Evolutionary conservation across 345 rosid species (phyloP).

Genomic region (Populus nigra): DNA sequence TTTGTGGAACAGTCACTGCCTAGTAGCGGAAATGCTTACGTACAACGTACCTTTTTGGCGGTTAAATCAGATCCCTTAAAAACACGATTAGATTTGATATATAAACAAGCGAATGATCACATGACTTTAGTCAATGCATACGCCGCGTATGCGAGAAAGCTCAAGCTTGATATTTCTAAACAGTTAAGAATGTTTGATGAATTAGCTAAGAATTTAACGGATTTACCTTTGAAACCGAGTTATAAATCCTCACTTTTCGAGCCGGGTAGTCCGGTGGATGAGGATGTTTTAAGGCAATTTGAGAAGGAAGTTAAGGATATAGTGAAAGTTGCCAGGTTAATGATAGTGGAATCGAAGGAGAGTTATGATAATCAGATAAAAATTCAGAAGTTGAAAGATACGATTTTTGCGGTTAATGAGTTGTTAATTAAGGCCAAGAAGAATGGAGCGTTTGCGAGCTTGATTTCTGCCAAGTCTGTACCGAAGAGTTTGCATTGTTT

Average conservation of each 20-base stretch:
- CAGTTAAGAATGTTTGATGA: constrained; percentile 75
- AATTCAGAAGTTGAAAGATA: constrained; percentile 88
- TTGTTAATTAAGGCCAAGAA: constrained; percentile 76
- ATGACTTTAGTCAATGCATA: constrained; percentile 73
- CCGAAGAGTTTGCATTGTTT: constrained; percentile 93
- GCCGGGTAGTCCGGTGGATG: constrained; percentile 48
- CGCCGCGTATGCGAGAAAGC: constrained; percentile 91
- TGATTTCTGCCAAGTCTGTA: constrained; percentile 70
- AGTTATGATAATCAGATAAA: constrained; percentile 86
- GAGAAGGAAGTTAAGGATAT: constrained; percentile 93
- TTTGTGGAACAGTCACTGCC: constrained; percentile 43
- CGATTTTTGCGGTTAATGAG: constrained; percentile 81
- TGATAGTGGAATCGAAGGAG: constrained; percentile 79
- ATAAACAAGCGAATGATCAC: constrained; percentile 87
- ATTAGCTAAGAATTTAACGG: constrained; percentile 62
- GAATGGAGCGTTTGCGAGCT: constrained; percentile 77
- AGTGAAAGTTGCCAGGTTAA: constrained; percentile 63
- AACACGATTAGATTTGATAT: constrained; percentile 78
- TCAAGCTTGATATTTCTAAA: constrained; percentile 77
- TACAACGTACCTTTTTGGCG: constrained; percentile 64
- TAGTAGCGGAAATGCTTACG: constrained; percentile 55
- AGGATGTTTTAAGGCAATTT: constrained; percentile 66
- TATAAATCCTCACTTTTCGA: constrained; percentile 52
- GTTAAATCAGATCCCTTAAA: constrained; percentile 77
- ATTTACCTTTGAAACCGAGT: constrained; percentile 48